Evolutionary conservation across 768 basidiomycete genomes (phyloP).

Genomic region (Mycena galericulata): DNA sequence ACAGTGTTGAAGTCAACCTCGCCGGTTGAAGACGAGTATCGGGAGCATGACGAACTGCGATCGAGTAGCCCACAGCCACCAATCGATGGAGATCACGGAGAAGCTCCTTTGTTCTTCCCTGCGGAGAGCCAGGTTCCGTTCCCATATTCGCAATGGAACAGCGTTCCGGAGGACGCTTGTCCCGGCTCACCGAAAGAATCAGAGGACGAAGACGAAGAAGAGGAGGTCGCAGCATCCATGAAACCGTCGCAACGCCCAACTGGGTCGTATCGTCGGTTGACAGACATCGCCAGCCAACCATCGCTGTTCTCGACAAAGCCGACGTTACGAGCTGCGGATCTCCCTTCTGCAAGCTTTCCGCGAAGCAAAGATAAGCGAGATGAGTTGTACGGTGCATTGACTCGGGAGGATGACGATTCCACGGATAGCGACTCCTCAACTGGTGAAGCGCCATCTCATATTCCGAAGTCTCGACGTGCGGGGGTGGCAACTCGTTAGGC

Average conservation of each 20-base stretch:
- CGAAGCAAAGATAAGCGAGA: constrained; percentile 42
- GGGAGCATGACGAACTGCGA: constrained; percentile 26
- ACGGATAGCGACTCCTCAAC: constrained; percentile 53
- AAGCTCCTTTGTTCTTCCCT: constrained; percentile 60
- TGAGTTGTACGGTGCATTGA: constrained; percentile 52
- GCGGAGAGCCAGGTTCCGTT: constrained; percentile 65
- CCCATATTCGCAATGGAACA: constrained; percentile 64
- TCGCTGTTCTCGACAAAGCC: constrained; percentile 46
- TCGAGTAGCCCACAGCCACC: constrained; percentile 21
- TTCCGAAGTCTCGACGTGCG: constrained; percentile 69
- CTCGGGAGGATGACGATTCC: constrained; percentile 51
- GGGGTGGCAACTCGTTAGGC: constrained; percentile 42
- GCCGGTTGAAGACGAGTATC: constrained; percentile 18
- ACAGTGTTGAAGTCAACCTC: constrained; percentile 28
- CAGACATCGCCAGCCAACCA: constrained; percentile 63
- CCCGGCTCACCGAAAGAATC: constrained; percentile 50
- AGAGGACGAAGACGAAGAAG: constrained; percentile 56
- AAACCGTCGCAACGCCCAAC: constrained; percentile 36
- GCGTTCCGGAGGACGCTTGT: constrained; percentile 23
- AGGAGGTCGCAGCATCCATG: constrained; percentile 42
- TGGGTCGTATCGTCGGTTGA: constrained; percentile 58
- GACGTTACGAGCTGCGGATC: constrained; percentile 35
- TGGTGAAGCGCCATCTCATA: constrained; percentile 61
- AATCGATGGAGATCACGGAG: background rate
- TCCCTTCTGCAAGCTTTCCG: constrained; percentile 43